Conservation (phyloP, 306 rosid genomes). For the Pterocarpus santalinus region DNA sequence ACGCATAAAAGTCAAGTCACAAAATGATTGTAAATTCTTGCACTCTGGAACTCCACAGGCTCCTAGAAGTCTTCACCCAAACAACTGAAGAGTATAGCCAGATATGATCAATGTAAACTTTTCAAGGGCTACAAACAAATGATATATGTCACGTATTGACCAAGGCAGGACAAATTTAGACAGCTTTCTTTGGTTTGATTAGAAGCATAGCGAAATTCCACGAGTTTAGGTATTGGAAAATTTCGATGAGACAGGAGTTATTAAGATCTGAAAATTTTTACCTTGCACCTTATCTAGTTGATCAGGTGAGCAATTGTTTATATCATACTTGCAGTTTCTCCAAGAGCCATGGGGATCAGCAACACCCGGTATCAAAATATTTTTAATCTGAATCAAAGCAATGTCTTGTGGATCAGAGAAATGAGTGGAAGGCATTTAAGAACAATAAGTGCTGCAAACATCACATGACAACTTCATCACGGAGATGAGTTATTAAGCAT, state of each 20-base stretch:
- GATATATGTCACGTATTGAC: neutral
- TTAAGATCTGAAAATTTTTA: slow-evolving; percentile 40
- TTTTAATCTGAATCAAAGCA: slow-evolving; percentile 63
- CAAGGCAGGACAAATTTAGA: neutral
- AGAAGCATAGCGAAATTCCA: neutral
- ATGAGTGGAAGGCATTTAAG: neutral
- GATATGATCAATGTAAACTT: neutral
- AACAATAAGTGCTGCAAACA: slow-evolving; percentile 12
- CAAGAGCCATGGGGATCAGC: slow-evolving; percentile 81
- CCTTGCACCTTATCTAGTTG: slow-evolving; percentile 77
- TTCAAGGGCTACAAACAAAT: neutral
- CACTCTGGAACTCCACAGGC: neutral
- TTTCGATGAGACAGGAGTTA: neutral
- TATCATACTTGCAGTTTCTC: slow-evolving; percentile 71
- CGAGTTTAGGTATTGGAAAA: neutral
- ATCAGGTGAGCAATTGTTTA: slow-evolving; percentile 66
- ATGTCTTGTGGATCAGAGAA: slow-evolving; percentile 37
- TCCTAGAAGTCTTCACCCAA: neutral
- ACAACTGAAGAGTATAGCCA: neutral
- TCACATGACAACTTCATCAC: slow-evolving; percentile 2
- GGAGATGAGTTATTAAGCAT: neutral
- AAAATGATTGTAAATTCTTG: neutral
- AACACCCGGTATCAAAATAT: slow-evolving; percentile 75
- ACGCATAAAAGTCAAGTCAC: neutral
- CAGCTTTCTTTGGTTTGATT: neutral